Conservation (phyloP, 108 stramenopile genomes). For the Fragilariopsis cylindrus region DNA sequence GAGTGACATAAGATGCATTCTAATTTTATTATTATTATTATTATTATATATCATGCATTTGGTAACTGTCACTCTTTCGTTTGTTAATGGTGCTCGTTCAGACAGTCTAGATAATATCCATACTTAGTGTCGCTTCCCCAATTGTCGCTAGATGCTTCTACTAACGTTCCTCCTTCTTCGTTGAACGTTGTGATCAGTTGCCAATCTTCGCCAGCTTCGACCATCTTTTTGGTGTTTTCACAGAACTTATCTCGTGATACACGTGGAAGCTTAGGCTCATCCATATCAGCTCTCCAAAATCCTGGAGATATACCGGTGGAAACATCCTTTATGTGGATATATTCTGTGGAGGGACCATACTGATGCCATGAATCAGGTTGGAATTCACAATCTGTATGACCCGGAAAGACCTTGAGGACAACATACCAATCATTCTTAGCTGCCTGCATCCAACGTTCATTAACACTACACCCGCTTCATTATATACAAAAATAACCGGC, state of each 20-base stretch:
- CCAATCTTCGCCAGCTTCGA: constrained; percentile 24
- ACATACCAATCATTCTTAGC: constrained; percentile 34
- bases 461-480: constrained; percentile 22
- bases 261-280: constrained; percentile 3
- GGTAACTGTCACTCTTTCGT: not conserved
- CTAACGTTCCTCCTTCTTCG: constrained; percentile 35
- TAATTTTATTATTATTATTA: too few species aligned
- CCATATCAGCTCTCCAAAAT: constrained; percentile 33
- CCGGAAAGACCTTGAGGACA: constrained; percentile 28
- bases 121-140: constrained; percentile 34
- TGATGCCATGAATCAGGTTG: constrained; percentile 39
- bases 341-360: constrained; percentile 20
- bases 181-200: constrained; percentile 38
- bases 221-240: constrained; percentile 24
- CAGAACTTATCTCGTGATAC: constrained; percentile 18
- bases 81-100: constrained; percentile 20
- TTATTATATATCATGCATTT: too few species aligned
- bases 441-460: constrained; percentile 32
- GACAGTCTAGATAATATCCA: constrained; percentile 39
- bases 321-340: constrained; percentile 15
- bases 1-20: too few species aligned
- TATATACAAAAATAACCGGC: constrained; percentile 35
- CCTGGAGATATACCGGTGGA: constrained; percentile 34
- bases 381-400: constrained; percentile 13
- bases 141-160: constrained; percentile 25